These are phyloP conservation scores for Lachnellula occidentalis DNA, from an alignment of 2,329 filamentous ascomycete species.

Conservation along the genomic window DNA sequence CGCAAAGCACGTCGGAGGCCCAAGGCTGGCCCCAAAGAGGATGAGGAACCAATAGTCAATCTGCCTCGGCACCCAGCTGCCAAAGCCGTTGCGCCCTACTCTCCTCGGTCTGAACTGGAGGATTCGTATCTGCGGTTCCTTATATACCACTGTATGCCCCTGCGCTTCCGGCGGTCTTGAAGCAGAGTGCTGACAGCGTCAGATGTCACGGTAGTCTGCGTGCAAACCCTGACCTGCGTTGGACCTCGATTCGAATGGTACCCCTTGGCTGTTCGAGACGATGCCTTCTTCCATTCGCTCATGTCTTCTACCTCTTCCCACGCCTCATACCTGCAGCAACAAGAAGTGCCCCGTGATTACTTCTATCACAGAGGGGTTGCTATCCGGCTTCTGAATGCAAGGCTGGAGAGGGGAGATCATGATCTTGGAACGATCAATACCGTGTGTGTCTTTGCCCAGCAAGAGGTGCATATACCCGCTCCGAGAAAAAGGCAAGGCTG, in stretches of 20 bases:
- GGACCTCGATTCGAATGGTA: constrained; percentile 23
- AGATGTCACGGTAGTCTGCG: constrained; percentile 18
- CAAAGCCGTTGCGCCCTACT: constrained; percentile 15
- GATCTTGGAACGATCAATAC: constrained; percentile 23
- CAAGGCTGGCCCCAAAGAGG: background rate
- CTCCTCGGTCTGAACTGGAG: constrained; percentile 9
- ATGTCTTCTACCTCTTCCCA: constrained; percentile 19
- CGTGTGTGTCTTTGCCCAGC: constrained; percentile 17
- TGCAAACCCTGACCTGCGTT: constrained; percentile 12
- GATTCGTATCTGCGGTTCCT: constrained; percentile 18
- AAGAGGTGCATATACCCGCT: constrained; percentile 14
- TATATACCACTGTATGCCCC: constrained; percentile 18
- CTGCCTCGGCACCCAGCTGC: constrained; percentile 10
- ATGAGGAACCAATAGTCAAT: background rate
- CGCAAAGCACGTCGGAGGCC: background rate
- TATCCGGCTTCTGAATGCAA: constrained; percentile 17
- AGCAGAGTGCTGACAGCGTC: constrained; percentile 11
- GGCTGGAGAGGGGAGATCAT: constrained; percentile 11
- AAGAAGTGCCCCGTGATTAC: constrained; percentile 11
- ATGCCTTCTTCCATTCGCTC: constrained; percentile 21
- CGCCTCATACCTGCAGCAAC: constrained; percentile 14
- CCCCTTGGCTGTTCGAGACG: constrained; percentile 18
- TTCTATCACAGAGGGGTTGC: constrained; percentile 18
- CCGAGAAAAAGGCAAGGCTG: background rate
- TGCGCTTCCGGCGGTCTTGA: background rate